These are phyloP conservation scores for Thelonectria discophora DNA, from an alignment of 2,329 filamentous ascomycete genomes.

Conservation along the genomic window DNA sequence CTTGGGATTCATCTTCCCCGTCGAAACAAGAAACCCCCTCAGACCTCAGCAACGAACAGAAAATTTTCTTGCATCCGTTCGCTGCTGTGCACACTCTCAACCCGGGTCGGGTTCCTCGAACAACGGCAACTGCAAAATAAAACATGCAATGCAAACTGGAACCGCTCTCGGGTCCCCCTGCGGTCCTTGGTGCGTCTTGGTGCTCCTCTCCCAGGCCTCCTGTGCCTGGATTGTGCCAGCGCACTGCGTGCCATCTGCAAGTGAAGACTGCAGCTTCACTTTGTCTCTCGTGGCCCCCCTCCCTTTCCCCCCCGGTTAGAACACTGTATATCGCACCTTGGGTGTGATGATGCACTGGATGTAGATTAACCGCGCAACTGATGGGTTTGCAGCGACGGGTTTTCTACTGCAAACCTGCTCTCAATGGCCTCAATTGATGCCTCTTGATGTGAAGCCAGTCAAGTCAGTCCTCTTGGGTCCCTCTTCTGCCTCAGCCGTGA, in stretches of 20 bases:
- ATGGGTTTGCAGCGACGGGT: conserved; percentile 17
- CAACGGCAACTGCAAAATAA: conserved; percentile 11
- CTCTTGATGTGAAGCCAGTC: no score
- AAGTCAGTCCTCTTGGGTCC: no score
- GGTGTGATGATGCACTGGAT: background rate
- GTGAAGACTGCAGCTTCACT: no score
- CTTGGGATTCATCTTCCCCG: conserved; percentile 18
- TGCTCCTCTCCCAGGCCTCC: conserved; percentile 1
- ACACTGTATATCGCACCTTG: no score
- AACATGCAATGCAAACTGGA: conserved; percentile 11
- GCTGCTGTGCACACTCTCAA: background rate
- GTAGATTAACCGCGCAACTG: conserved; percentile 30
- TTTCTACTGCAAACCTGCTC: background rate
- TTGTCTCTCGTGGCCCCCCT: no score
- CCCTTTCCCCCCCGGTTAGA: no score
- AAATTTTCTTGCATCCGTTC: background rate
- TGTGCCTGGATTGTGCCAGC: conserved; percentile 15
- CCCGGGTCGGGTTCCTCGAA: background rate
- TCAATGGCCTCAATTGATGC: conserved; percentile 13
- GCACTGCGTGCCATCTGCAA: conserved; percentile 5
- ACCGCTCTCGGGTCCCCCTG: conserved; percentile 16
- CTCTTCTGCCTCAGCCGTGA: conserved; percentile 14
- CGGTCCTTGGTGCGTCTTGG: background rate
- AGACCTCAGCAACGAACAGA: background rate
- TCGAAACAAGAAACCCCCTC: conserved; percentile 8